Conservation (phyloP, 257 asterid genomes). For the Fraxinus pennsylvanica region DNA sequence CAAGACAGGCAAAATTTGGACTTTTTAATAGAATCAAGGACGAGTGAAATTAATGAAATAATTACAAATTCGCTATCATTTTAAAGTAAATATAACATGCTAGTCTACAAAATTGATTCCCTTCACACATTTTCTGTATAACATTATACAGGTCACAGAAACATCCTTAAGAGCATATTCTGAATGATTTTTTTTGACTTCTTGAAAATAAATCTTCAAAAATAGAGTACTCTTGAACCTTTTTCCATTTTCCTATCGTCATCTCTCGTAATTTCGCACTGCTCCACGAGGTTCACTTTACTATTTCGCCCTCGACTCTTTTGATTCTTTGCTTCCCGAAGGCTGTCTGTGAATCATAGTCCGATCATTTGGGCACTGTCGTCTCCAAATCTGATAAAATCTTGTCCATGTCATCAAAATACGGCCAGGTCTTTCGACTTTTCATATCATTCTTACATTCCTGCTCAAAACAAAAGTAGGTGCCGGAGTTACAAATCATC, state of each 20-base stretch:
- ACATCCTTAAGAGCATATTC: conserved; percentile 10
- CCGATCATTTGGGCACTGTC: conserved; percentile 36
- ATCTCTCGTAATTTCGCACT: not conserved
- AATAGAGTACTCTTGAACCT: not conserved
- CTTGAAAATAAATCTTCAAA: not conserved
- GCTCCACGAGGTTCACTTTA: not conserved
- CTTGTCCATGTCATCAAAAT: conserved; percentile 53
- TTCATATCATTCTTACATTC: conserved; percentile 50
- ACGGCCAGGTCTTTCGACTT: conserved; percentile 58
- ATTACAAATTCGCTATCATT: conserved; percentile 1
- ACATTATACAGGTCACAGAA: conserved; percentile 5
- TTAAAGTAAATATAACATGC: conserved; percentile 7
- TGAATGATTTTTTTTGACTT: conserved; percentile 11
- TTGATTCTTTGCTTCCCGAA: not conserved
- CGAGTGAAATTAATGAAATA: not conserved
- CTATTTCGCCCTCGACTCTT: conserved; percentile 18
- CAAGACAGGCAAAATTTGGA: too few relatives aligned
- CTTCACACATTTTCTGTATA: conserved; percentile 22
- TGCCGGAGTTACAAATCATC: conserved; percentile 3
- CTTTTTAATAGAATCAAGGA: not conserved
- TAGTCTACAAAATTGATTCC: conserved; percentile 31
- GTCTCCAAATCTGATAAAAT: conserved; percentile 51
- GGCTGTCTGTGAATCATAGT: not conserved
- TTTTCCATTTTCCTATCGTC: conserved; percentile 1
- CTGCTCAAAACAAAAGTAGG: conserved; percentile 39